Percentiles rank a stretch among this genome's conserved stretches.
Evolutionary conservation across 306 rosid genomes (phyloP).

Genomic region (Amphicarpaea edgeworthii): DNA sequence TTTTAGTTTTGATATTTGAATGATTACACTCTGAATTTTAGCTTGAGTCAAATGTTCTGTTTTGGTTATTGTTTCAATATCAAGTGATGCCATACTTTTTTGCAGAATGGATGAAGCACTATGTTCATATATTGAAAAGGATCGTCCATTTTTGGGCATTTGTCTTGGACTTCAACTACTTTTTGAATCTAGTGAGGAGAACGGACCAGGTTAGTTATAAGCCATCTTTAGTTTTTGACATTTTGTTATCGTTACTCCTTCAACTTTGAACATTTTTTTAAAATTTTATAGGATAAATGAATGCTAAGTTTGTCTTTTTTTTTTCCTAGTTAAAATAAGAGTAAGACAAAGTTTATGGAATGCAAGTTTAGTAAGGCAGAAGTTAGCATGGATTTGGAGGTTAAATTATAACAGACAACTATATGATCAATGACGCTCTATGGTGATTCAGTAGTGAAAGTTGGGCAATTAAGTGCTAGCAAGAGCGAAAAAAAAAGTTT

Average conservation of each 20-base stretch:
- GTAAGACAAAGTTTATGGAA: background rate
- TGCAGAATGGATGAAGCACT: constrained; percentile 94
- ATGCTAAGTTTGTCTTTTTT: background rate
- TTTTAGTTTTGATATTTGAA: constrained; percentile 20
- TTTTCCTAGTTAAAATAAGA: background rate
- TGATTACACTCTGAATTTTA: background rate
- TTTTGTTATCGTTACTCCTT: background rate
- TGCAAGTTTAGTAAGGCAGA: background rate
- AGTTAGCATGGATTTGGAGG: constrained; percentile 12
- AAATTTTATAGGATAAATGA: constrained; percentile 6
- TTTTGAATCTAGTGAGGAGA: constrained; percentile 93
- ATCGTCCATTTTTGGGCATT: constrained; percentile 90
- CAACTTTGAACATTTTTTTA: background rate
- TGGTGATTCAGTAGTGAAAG: constrained; percentile 5
- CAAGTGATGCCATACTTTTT: constrained; percentile 34
- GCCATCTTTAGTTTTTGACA: background rate
- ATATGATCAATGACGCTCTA: background rate
- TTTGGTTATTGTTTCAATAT: constrained; percentile 6
- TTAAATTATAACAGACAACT: background rate
- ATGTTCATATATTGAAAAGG: constrained; percentile 78
- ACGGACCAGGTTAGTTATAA: constrained; percentile 75
- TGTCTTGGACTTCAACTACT: constrained; percentile 99
- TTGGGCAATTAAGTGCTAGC: constrained; percentile 24
- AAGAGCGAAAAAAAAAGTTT: background rate
- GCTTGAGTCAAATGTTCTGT: constrained; percentile 8